These are phyloP conservation scores for Angomonas ambiguus DNA, from an alignment of 208 protist species.

Conservation along the genomic window DNA sequence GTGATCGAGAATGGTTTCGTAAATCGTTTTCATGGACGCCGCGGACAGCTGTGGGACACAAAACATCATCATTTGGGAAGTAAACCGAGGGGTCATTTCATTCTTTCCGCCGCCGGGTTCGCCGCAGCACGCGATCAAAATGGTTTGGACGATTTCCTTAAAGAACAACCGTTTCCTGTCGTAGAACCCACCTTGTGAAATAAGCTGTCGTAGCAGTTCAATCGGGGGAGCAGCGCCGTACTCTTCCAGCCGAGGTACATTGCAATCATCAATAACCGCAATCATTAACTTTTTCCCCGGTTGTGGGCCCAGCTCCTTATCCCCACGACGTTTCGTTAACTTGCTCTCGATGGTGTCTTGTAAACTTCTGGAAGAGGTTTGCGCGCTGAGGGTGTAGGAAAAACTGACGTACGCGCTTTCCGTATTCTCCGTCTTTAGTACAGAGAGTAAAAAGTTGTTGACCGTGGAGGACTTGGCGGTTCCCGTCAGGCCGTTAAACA, in stretches of 20 bases:
- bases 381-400: conserved; percentile 88
- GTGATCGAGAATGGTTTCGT: conserved; percentile 91
- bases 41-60: conserved; percentile 88
- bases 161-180: conserved; percentile 90
- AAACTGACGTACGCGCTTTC: conserved; percentile 67
- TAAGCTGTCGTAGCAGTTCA: conserved; percentile 92
- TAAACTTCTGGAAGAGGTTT: conserved; percentile 86
- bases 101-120: conserved; percentile 95
- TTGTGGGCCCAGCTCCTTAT: conserved; percentile 76
- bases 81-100: conserved; percentile 88
- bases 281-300: conserved; percentile 82
- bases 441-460: conserved; percentile 68
- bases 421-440: conserved; percentile 68
- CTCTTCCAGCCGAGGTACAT: conserved; percentile 92
- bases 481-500: conserved; percentile 92
- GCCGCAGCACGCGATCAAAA: conserved; percentile 88
- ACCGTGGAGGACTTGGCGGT: conserved; percentile 93
- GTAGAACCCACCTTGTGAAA: conserved; percentile 89
- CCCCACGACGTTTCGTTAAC: conserved; percentile 86
- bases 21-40: conserved; percentile 88
- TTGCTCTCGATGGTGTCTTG: conserved; percentile 93
- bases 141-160: conserved; percentile 88
- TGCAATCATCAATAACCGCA: conserved; percentile 94
- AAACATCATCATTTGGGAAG: conserved; percentile 88
- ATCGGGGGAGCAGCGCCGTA: conserved; percentile 93